phyloP scores from a whole-genome alignment of 768 basidiomycete genomes.

The Mycena latifolia region DNA sequence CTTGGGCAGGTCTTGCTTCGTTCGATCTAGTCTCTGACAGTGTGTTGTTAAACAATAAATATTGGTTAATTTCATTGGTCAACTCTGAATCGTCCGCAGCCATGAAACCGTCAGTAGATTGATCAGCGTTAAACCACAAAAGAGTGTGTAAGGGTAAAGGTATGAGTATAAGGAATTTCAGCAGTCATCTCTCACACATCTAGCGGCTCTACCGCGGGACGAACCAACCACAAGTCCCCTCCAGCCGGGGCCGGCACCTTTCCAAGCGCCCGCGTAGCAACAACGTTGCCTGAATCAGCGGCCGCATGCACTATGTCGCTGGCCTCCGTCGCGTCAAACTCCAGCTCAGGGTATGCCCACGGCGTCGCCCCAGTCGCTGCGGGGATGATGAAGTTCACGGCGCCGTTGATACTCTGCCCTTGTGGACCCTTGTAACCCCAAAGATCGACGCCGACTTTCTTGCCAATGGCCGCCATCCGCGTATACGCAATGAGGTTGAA shows the following conservation, averaged over 20 bases:
- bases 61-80: too few relatives aligned
- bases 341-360: conserved; percentile 27
- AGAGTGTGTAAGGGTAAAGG: too few relatives aligned
- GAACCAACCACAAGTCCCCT: conserved; percentile 29
- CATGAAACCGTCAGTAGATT: too few relatives aligned
- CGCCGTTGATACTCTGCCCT: conserved; percentile 25
- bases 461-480: conserved; percentile 21
- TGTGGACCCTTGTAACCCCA: conserved; percentile 28
- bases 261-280: conserved; percentile 2
- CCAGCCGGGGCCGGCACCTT: conserved; percentile 17
- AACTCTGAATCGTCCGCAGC: too few relatives aligned
- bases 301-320: conserved; percentile 28
- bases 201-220: conserved; percentile 25
- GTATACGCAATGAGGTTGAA: conserved; percentile 31
- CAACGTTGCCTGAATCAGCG: conserved; percentile 22
- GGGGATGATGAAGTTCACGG: conserved; percentile 25
- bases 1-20: conserved; percentile 41
- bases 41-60: too few relatives aligned
- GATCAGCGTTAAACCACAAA: too few relatives aligned
- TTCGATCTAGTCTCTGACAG: too few relatives aligned
- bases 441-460: conserved; percentile 31
- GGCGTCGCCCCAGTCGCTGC: conserved; percentile 10
- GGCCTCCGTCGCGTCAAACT: conserved; percentile 22
- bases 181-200: too few relatives aligned
- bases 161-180: too few relatives aligned